Percentiles rank a stretch among this genome's conserved stretches.
Conservation (phyloP, 192 early-diverging fungal species). For the Chytriomyces sp. region DNA sequence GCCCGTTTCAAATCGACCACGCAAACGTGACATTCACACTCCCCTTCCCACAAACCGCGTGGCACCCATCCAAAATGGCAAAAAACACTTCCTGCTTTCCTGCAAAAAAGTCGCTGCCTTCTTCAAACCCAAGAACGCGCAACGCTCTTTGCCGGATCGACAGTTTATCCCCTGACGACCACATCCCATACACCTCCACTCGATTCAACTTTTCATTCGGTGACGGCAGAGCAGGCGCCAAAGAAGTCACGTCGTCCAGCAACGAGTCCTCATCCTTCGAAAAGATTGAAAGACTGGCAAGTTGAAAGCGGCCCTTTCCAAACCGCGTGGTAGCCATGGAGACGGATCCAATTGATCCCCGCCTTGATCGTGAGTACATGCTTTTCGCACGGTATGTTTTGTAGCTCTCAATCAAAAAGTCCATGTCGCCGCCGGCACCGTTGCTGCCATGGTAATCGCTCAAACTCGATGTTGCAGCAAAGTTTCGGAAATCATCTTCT, state of each 20-base stretch:
- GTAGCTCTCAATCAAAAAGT: neutral
- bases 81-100: constrained; percentile 29
- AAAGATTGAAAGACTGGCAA: constrained; percentile 13
- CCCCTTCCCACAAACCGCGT: neutral
- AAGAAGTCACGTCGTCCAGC: constrained; percentile 28
- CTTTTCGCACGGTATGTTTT: constrained; percentile 1
- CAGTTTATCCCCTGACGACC: constrained; percentile 18
- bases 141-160: constrained; percentile 21
- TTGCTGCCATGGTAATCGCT: neutral
- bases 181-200: constrained; percentile 29
- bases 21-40: constrained; percentile 24
- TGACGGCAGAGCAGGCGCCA: constrained; percentile 33
- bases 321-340: constrained; percentile 24
- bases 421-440: neutral
- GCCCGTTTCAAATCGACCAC: constrained; percentile 11
- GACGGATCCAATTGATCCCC: constrained; percentile 13
- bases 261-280: constrained; percentile 26
- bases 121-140: constrained; percentile 22
- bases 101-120: constrained; percentile 24
- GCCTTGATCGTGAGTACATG: constrained; percentile 10
- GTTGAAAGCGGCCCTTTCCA: constrained; percentile 5
- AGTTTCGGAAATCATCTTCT: constrained; percentile 1
- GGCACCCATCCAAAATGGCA: constrained; percentile 12
- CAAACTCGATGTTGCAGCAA: neutral
- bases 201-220: constrained; percentile 19